These are phyloP conservation scores for Phycomyces nitens DNA, from an alignment of 192 early-diverging fungal species.

Conservation along the genomic window DNA sequence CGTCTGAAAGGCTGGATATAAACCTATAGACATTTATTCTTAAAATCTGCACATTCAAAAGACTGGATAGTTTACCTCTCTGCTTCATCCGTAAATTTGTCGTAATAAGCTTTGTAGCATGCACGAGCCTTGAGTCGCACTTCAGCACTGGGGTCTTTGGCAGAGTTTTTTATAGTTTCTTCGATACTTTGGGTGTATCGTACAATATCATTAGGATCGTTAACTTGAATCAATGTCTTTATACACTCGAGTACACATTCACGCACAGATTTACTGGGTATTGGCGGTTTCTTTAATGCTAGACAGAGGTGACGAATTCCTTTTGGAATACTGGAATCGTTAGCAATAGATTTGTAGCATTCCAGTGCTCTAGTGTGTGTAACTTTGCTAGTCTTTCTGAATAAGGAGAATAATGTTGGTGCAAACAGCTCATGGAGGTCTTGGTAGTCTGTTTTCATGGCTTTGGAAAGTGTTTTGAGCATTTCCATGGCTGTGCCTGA, in stretches of 20 bases:
- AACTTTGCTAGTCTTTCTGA: slow-evolving; percentile 73
- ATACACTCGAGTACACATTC: slow-evolving; percentile 59
- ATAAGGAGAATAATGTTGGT: slow-evolving; percentile 58
- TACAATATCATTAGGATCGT: slow-evolving; percentile 24
- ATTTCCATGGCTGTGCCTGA: slow-evolving; percentile 65
- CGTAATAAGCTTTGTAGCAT: slow-evolving; percentile 21
- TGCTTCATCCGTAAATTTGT: no score
- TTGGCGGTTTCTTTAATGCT: slow-evolving; percentile 39
- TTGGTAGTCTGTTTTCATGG: slow-evolving; percentile 61
- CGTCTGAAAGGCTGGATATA: no score
- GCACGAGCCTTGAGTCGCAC: slow-evolving; percentile 45
- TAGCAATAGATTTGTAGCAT: slow-evolving; percentile 61
- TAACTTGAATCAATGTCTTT: slow-evolving; percentile 44
- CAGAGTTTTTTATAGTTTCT: slow-evolving; percentile 40
- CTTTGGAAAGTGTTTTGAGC: slow-evolving; percentile 58
- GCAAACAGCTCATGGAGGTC: slow-evolving; percentile 58
- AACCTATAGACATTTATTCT: no score
- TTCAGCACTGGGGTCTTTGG: slow-evolving; percentile 46
- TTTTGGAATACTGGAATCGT: slow-evolving; percentile 48
- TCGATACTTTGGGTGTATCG: slow-evolving; percentile 42
- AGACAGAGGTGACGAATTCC: slow-evolving; percentile 55
- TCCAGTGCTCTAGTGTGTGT: slow-evolving; percentile 54
- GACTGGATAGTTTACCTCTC: no score
- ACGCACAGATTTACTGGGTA: slow-evolving; percentile 59
- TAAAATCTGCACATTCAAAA: no score